Evolutionary conservation across 192 early-diverging fungal species (phyloP), one percentile per base, ranked within the genome.

Genomic region (Mortierella hygrophila): DNA sequence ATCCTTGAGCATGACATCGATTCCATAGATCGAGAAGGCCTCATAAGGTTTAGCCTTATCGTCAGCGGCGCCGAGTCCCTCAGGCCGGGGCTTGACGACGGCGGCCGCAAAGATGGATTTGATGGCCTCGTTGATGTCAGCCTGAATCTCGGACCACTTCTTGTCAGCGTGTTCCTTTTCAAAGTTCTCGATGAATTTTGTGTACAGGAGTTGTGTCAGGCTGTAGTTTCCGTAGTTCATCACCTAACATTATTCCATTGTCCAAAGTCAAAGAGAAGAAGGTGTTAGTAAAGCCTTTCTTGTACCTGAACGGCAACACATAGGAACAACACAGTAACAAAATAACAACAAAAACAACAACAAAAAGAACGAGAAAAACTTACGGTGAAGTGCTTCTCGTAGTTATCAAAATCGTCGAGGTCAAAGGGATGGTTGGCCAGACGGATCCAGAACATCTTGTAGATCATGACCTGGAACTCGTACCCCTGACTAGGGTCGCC

Each of bases 391-490:
- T 91, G 89, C 29, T 88, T 87, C 68, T 91, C 90, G 37, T 89
- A 88, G 72, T 91, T 89, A 57, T 88, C 82, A 72, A 87, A 76
- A 57, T 88, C 88, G 23, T 88, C 80, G 68, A 83, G 78, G 11
- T 72, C 68, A 42, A 84, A 81, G 23, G 80, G 65, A 42, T 91
- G 88, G 74, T 91, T 90, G 2, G 90, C 89, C 55, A 91, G 73
- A 23, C 90, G 90, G 46, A 90, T 86, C 89, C 89, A 90, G 77
- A 91, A 91, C 88, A 88, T 89, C 72, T 89, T 89, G 76, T 91
- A 89, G 5, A 90, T 82, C 82, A 89, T 83, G 49, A 83, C 49
- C 57, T 89, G 89, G 47, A 80, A 77, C 41, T 82, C 81, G n/a
- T 88, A 88, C 11, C 79, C 84, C 23, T 86, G 75, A 49, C 75